A percentile compares a stretch with the other conserved stretches of the same genome.
phyloP scores from a whole-genome alignment of 2,329 filamentous ascomycete genomes.

The Pseudogymnoascus sp. region DNA sequence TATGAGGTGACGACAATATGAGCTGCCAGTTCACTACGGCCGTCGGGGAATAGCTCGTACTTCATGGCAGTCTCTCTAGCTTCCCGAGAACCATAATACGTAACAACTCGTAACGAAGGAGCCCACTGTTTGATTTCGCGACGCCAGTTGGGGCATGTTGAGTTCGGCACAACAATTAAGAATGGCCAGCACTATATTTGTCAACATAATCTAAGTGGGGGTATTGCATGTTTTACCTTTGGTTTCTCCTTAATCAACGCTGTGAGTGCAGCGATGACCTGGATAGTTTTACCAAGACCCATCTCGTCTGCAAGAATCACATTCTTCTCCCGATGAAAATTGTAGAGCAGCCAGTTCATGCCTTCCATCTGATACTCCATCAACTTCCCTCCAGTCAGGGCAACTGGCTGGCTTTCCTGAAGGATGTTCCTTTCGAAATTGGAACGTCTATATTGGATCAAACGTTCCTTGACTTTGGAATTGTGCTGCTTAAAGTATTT shows the following conservation, averaged over 20 bases:
- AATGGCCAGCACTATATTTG: constrained; percentile 68
- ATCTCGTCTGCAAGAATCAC: constrained; percentile 95
- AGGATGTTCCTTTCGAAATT: constrained; percentile 61
- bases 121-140: constrained; percentile 93
- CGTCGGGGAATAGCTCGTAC: constrained; percentile 74
- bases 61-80: constrained; percentile 70
- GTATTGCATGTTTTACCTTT: constrained; percentile 18
- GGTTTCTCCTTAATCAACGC: constrained; percentile 60
- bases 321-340: constrained; percentile 75
- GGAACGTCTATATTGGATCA: constrained; percentile 57
- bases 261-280: constrained; percentile 76
- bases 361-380: constrained; percentile 94
- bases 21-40: constrained; percentile 62
- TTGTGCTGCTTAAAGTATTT: constrained; percentile 57
- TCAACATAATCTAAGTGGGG: constrained; percentile 37
- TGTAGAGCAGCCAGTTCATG: constrained; percentile 89
- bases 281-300: constrained; percentile 95
- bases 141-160: constrained; percentile 96
- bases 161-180: constrained; percentile 85
- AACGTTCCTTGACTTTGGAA: constrained; percentile 54
- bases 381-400: constrained; percentile 67
- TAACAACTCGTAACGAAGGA: constrained; percentile 77
- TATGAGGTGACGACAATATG: constrained; percentile 95
- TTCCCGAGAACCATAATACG: constrained; percentile 73
- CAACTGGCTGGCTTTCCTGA: constrained; percentile 62